Percentiles rank a stretch among this genome's conserved stretches.
These are phyloP conservation scores for Penicillium sp. DNA, from an alignment of 2,329 filamentous ascomycete species.

Conservation along the genomic window DNA sequence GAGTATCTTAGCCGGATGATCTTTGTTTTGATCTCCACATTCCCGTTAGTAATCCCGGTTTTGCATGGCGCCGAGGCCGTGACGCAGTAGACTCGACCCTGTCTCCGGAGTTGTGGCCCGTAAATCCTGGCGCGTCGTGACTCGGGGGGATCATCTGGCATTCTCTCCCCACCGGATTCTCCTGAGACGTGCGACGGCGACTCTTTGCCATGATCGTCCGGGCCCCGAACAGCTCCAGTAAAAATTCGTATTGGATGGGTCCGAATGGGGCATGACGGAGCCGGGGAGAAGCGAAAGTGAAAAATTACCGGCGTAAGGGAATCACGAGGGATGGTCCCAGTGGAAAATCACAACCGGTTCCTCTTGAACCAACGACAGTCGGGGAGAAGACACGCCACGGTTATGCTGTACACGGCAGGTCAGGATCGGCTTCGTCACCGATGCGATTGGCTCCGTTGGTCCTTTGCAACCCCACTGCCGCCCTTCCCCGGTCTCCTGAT, in stretches of 20 bases:
- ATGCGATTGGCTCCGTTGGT: background rate
- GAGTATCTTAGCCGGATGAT: conserved; percentile 6
- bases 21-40: background rate
- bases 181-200: background rate
- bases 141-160: background rate
- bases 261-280: background rate
- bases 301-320: background rate
- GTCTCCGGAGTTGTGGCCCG: background rate
- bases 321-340: background rate
- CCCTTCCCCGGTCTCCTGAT: conserved; percentile 3
- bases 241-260: background rate
- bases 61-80: background rate
- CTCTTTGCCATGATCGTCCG: background rate
- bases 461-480: background rate
- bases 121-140: background rate
- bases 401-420: background rate
- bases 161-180: background rate
- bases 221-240: background rate
- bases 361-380: background rate
- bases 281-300: background rate
- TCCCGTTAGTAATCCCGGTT: background rate
- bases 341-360: background rate
- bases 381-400: background rate
- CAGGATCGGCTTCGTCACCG: background rate
- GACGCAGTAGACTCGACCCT: background rate